Base-by-base conservation (phyloP, 2,329 filamentous ascomycete genomes). In the Arthrobotrys sinensis region DNA sequence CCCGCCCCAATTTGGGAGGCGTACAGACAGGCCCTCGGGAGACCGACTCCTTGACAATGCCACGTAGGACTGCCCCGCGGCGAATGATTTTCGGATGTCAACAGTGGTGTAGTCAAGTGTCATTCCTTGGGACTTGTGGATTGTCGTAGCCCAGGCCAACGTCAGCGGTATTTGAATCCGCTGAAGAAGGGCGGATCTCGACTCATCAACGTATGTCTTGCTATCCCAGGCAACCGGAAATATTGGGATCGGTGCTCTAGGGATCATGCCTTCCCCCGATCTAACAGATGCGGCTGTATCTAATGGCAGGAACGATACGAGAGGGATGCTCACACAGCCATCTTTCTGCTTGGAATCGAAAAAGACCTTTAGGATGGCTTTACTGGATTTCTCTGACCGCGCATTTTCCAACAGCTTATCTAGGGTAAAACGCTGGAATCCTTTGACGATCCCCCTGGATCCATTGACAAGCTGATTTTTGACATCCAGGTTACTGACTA, bases 51-150 rank as follows among this genome's bases (percentile, higher is more conserved):
- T 83, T 19, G 87, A 89, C 14, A 91, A 84, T n/a, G 89, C 89
- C 6, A 91, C 90, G 71, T 91, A 91, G 0, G 87, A 86, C 83
- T 91, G 89, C 0, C 89, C 89, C 32, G 86, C 84, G 72, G 88
- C 88, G 80, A 90, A 91, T 0, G 85, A 85, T 4, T 83, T 82
- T 0, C 82, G 81, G 4, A 91, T 81, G 80, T 91, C 83, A 0
- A 91, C 88, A 1, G 87, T 85, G 1, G 89, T 89, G 3, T 86
- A 85, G 19, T 90, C 87, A 3, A 92, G 83, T 0, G 89, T 90
- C 85, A 91, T 88, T 2, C 89, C 89, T 83, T 91, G 88, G 3
- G 86, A 86, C 82, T 90, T 91, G 82, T 91, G 90, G 1, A 90
- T 87, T 0, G 87, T 91, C 81, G 91, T 86, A 0, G 90, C 90